phyloP scores from a whole-genome alignment of 768 basidiomycete species.

The Hortiboletus campestris region DNA sequence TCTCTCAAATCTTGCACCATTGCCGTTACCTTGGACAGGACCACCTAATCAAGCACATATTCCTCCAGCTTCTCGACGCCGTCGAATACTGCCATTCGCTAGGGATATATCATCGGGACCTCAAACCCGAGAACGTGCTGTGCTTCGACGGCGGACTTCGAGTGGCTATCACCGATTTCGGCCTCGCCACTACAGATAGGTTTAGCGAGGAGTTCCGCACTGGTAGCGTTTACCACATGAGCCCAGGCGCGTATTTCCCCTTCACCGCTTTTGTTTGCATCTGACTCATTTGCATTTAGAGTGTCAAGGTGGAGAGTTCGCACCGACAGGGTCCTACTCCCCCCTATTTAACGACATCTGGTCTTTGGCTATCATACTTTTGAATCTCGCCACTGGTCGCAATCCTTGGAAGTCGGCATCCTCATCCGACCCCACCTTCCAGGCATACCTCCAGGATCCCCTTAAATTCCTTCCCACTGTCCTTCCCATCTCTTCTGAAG shows the following conservation, averaged over 20 bases:
- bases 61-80: constrained; percentile 90
- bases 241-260: constrained; percentile 61
- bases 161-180: constrained; percentile 92
- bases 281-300: constrained; percentile 49
- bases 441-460: constrained; percentile 79
- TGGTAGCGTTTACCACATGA: constrained; percentile 99
- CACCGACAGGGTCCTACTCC: constrained; percentile 68
- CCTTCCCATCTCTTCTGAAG: constrained; percentile 73
- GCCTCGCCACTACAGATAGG: constrained; percentile 86
- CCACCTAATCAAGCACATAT: constrained; percentile 81
- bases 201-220: constrained; percentile 87
- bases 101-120: constrained; percentile 93
- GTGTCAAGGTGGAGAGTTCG: constrained; percentile 75
- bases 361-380: constrained; percentile 94
- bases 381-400: constrained; percentile 91
- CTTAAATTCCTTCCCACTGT: constrained; percentile 78
- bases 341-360: constrained; percentile 92
- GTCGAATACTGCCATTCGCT: constrained; percentile 90
- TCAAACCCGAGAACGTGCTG: constrained; percentile 96
- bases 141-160: constrained; percentile 76
- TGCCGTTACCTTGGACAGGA: constrained; percentile 83
- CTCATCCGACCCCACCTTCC: constrained; percentile 81
- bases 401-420: constrained; percentile 96
- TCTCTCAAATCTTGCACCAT: constrained; percentile 78
- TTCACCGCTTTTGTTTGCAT: constrained; percentile 7